Conservation (phyloP, 2,329 filamentous ascomycete species). For the Sporothrix schenckii region DNA sequence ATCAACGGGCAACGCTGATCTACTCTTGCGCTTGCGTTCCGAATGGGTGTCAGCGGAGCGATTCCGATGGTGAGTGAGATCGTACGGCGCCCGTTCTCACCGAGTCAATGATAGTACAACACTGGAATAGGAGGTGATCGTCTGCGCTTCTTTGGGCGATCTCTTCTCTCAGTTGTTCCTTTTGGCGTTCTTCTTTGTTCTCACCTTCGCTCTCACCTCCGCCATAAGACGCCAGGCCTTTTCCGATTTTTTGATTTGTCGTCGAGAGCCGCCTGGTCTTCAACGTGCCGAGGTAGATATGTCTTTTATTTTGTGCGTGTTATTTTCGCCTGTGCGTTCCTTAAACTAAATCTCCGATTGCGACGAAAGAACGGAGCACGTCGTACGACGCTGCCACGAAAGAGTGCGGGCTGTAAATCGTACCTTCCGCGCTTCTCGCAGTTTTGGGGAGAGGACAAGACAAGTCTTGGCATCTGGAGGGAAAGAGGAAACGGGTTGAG, state of each 20-base stretch:
- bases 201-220: neutral
- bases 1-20: neutral
- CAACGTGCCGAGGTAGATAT: neutral
- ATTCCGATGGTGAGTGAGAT: conserved; percentile 1
- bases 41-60: neutral
- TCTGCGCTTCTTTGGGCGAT: neutral
- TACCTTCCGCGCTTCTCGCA: conserved; percentile 4
- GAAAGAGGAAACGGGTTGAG: neutral
- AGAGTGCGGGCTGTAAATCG: neutral
- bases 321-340: neutral
- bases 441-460: neutral
- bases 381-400: neutral
- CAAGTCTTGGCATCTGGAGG: neutral
- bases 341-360: neutral
- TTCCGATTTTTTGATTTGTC: neutral
- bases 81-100: neutral
- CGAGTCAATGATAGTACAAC: conserved; percentile 4
- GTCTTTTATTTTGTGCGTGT: neutral
- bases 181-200: conserved; percentile 11
- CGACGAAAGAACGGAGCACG: neutral
- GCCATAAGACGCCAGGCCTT: neutral
- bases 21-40: neutral
- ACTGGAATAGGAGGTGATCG: conserved; percentile 3
- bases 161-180: neutral
- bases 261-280: neutral